Base-by-base conservation (phyloP, 306 rosid genomes). In the Quercus bicolor region DNA sequence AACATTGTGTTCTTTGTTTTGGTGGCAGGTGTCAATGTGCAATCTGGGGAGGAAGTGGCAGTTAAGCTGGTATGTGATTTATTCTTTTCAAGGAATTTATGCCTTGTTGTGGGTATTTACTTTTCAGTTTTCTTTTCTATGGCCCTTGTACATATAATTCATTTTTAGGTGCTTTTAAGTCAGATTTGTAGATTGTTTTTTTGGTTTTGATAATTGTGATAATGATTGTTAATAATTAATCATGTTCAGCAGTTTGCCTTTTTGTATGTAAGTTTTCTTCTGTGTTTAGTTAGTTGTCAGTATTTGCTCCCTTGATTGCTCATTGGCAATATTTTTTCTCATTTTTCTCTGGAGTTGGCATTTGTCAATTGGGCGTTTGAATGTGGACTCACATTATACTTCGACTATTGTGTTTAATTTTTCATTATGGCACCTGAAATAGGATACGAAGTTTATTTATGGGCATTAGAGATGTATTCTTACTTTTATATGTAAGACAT, bases 31-130 rank as follows among this genome's bases (percentile, higher is more conserved):
- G 89, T 96, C 73, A 96, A 96, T 85, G 83, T 96, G 75, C 98
- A 93, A 85, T 90, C 94, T 70, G 99, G 97, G 74, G 99, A 96
- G 86, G 99, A 96, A 90, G 99, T 93, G 75, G 99, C 99, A 78
- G 92, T 93, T 74, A 96, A 96, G 91, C 91, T 96, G 94, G 99
- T 96, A 91, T 78, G 94, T 87, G 75, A 77, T 86, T 0, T 24
- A 80, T 64, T 55, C 18, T 62, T 70, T 37, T 45, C 59, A 19
- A 24, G 45, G 66, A 20, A 62, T 26, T 13, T 18, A 68, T 81
- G 52, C 54, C 4, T 77, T 15, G 76, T 80, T 55, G 31, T 79
- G 72, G 43, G 13, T 84, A 71, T 60, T 65, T 80, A 24, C 29
- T 6, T 18, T 18, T 66, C 37, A 34, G 52, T 19, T 65, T 66